Conservation (phyloP, 1,139 yeast genomes). For the Suhomyces ambrosiae region DNA sequence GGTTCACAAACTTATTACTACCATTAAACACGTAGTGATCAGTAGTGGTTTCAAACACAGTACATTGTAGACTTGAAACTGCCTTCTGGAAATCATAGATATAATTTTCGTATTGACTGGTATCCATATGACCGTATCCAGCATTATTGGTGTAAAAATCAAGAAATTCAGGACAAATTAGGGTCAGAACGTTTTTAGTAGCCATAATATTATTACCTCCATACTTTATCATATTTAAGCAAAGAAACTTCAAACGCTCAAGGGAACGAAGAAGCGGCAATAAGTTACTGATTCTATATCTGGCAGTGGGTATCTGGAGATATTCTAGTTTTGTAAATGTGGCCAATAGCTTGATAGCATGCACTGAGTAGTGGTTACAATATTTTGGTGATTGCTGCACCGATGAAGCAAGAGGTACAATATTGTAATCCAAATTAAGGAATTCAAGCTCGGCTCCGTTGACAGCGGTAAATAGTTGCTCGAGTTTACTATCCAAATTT, state of each 20-base stretch:
- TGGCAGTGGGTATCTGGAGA: conserved; percentile 13
- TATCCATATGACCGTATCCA: not conserved
- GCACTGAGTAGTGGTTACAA: conserved; percentile 7
- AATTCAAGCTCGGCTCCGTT: conserved; percentile 9
- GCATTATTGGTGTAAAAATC: conserved; percentile 7
- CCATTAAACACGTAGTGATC: conserved; percentile 10
- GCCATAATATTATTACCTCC: conserved; percentile 1
- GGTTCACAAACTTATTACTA: not conserved
- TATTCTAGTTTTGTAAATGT: conserved; percentile 13
- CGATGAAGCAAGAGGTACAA: conserved; percentile 1
- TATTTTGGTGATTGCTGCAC: conserved; percentile 1
- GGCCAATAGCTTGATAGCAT: not conserved
- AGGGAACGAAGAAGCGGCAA: conserved; percentile 6
- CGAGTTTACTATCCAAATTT: conserved; percentile 16
- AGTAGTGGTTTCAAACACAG: conserved; percentile 8
- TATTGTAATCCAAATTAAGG: conserved; percentile 15
- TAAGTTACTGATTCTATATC: conserved; percentile 9
- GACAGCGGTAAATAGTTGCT: conserved; percentile 12
- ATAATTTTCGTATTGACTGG: conserved; percentile 14
- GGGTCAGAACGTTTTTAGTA: conserved; percentile 6
- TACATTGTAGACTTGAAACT: conserved; percentile 3
- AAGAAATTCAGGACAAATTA: conserved; percentile 10
- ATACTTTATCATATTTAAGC: conserved; percentile 8
- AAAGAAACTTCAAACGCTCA: not conserved
- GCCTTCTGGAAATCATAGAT: conserved; percentile 11